phyloP scores from a whole-genome alignment of 148 eudicot species.

The Bassia scoparia region DNA sequence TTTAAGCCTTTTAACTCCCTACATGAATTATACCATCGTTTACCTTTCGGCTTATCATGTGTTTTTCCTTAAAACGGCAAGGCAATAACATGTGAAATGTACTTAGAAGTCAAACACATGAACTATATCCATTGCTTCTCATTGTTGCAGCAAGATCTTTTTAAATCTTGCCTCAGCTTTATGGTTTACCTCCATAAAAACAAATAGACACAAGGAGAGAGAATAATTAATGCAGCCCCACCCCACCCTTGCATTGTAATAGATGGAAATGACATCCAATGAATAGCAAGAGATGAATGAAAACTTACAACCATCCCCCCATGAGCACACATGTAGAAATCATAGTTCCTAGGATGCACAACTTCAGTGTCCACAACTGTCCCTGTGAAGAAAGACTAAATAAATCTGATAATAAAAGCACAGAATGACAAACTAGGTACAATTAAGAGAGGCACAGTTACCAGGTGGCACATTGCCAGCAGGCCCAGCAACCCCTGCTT shows the following conservation, averaged over 20 bases:
- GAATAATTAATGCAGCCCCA: not conserved
- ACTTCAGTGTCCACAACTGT: conserved; percentile 82
- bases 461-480: conserved; percentile 81
- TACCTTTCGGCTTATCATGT: too few relatives aligned
- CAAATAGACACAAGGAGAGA: too few relatives aligned
- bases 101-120: too few relatives aligned
- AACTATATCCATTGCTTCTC: too few relatives aligned
- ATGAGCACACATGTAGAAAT: conserved; percentile 93
- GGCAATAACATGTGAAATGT: too few relatives aligned
- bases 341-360: conserved; percentile 88
- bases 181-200: too few relatives aligned
- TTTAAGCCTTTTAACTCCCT: too few relatives aligned
- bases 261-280: not conserved
- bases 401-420: conserved; percentile 4
- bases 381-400: conserved; percentile 38
- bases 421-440: conserved; percentile 1
- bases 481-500: conserved; percentile 50
- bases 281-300: not conserved
- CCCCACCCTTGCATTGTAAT: not conserved
- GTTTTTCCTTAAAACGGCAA: too few relatives aligned
- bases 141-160: too few relatives aligned
- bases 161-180: too few relatives aligned
- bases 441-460: not conserved
- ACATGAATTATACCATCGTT: too few relatives aligned
- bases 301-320: conserved; percentile 76